Conservation (phyloP, 148 eudicot species). For the Arctostaphylos glauca region DNA sequence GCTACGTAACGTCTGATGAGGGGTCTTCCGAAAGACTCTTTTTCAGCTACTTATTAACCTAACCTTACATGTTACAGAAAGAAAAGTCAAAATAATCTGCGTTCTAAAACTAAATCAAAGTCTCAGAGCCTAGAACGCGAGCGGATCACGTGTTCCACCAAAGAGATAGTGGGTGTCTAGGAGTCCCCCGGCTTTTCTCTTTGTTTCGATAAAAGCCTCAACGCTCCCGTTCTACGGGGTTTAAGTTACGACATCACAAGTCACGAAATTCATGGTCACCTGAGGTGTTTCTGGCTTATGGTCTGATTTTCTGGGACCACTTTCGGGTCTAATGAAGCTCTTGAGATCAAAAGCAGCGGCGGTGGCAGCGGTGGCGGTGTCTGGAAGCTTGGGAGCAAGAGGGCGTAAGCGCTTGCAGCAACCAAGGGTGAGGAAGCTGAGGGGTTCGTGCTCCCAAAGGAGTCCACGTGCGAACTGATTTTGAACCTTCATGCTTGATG, state of each 20-base stretch:
- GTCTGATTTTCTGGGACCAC: constrained; percentile 38
- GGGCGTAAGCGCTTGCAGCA: constrained; percentile 75
- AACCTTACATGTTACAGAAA: too few species aligned
- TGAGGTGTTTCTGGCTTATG: constrained; percentile 38
- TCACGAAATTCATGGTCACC: constrained; percentile 18
- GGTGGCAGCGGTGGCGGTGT: background rate
- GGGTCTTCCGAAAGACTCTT: too few species aligned
- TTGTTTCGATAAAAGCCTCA: too few species aligned
- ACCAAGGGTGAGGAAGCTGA: constrained; percentile 54
- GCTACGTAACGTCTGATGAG: too few species aligned
- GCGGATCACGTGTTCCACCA: too few species aligned
- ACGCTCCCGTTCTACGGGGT: too few species aligned
- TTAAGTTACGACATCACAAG: background rate
- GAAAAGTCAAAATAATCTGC: too few species aligned
- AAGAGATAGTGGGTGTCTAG: too few species aligned
- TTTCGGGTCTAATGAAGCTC: constrained; percentile 78
- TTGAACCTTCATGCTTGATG: constrained; percentile 74
- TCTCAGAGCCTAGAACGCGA: too few species aligned
- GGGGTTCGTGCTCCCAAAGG: constrained; percentile 63
- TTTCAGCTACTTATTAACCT: too few species aligned
- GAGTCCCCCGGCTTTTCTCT: too few species aligned
- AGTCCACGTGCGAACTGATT: constrained; percentile 64
- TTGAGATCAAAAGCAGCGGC: constrained; percentile 60
- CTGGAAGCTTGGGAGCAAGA: constrained; percentile 59
- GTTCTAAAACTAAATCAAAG: too few species aligned